These are phyloP conservation scores for Pyrenochaeta sp. DNA, from an alignment of 2,329 filamentous ascomycete genomes.

Conservation along the genomic window DNA sequence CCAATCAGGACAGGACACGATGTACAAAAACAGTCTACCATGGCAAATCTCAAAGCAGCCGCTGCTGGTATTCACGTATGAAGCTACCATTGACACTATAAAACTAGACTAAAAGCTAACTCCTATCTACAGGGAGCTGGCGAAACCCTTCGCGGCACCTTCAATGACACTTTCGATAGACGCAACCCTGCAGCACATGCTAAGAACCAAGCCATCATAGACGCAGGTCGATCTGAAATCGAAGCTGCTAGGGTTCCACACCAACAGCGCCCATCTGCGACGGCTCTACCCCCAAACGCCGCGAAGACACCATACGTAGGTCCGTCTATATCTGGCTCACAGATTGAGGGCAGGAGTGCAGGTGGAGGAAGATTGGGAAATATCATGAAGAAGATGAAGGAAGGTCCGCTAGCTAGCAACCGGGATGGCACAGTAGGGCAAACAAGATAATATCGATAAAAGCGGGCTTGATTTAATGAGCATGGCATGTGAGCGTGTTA, in stretches of 20 bases:
- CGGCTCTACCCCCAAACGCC: conserved; percentile 18
- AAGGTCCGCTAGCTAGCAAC: conserved; percentile 29
- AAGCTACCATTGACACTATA: neutral
- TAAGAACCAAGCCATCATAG: conserved; percentile 44
- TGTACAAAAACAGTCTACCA: conserved; percentile 36
- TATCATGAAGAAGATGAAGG: conserved; percentile 46
- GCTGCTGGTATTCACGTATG: conserved; percentile 49
- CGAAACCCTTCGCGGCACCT: conserved; percentile 46
- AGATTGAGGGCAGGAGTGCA: conserved; percentile 29
- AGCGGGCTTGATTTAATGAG: neutral
- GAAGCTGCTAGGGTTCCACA: conserved; percentile 25
- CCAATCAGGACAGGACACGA: conserved; percentile 34
- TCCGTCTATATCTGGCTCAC: conserved; percentile 32
- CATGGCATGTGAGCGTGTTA: neutral
- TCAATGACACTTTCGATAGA: conserved; percentile 44
- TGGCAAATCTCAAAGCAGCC: conserved; percentile 45
- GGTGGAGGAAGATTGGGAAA: conserved; percentile 39
- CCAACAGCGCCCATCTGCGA: conserved; percentile 13
- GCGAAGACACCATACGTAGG: conserved; percentile 24
- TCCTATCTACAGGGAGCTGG: conserved; percentile 37
- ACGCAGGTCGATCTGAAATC: conserved; percentile 42
- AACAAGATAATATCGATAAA: neutral
- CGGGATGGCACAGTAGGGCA: conserved; percentile 12
- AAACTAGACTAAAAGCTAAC: conserved; percentile 8
- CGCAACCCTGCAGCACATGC: conserved; percentile 39